Evolutionary conservation across 352 stramenopile species (phyloP).

Genomic region (Phytopythium mirpurense): DNA sequence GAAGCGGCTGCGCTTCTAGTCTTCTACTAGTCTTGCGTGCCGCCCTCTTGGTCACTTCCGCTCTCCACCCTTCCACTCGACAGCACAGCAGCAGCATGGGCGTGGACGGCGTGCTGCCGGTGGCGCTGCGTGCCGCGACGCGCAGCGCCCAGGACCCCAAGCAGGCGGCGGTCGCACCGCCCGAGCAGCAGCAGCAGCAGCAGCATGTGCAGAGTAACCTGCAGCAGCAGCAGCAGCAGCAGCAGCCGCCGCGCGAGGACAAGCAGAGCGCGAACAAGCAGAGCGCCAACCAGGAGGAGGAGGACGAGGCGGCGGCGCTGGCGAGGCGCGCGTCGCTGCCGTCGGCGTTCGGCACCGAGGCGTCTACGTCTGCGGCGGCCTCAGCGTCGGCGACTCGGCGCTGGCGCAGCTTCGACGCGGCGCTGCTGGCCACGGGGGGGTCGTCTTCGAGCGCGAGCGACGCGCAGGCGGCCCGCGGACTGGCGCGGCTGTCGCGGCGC

Average conservation of each 20-base stretch:
- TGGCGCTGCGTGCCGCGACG: not conserved
- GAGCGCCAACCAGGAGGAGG: not conserved
- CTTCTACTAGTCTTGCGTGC: too few relatives aligned
- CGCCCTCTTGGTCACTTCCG: too few relatives aligned
- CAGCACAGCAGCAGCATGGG: conserved; percentile 12
- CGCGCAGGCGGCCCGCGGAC: conserved; percentile 23
- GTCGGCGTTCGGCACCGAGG: conserved; percentile 38
- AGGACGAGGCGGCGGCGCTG: conserved; percentile 20
- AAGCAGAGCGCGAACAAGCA: conserved; percentile 7
- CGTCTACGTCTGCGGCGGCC: too few relatives aligned
- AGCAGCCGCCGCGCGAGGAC: too few relatives aligned
- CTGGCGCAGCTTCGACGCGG: conserved; percentile 18
- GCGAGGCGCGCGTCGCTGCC: conserved; percentile 64
- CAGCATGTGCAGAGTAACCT: not conserved
- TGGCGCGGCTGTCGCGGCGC: conserved; percentile 32
- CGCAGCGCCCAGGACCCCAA: too few relatives aligned
- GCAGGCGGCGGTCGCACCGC: not conserved
- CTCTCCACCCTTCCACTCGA: not conserved
- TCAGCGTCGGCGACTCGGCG: conserved; percentile 9
- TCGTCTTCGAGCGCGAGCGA: conserved; percentile 18
- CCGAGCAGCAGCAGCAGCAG: not conserved
- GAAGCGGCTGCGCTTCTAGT: too few relatives aligned
- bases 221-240: too few relatives aligned
- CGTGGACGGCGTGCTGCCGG: conserved; percentile 18
- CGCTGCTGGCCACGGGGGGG: conserved; percentile 15